These are phyloP conservation scores for Bocquillonia castaneifolia DNA, from an alignment of 441 rosid genomes.

Conservation along the genomic window DNA sequence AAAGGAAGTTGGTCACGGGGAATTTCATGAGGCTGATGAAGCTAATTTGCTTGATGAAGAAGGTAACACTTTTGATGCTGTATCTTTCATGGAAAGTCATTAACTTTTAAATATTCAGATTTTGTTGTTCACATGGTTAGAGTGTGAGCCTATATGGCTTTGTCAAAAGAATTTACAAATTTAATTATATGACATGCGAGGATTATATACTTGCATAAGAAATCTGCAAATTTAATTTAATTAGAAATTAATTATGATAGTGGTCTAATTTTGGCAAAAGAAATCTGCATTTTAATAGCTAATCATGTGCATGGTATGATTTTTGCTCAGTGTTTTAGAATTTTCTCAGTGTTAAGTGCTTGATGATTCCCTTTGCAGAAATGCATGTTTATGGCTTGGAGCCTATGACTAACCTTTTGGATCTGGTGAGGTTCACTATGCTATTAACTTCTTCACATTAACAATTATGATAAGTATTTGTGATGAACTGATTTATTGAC, in stretches of 20 bases:
- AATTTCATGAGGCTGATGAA: constrained; percentile 55
- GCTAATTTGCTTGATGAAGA: constrained; percentile 65
- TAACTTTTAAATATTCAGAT: too few relatives aligned
- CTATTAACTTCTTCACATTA: background rate
- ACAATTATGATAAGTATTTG: background rate
- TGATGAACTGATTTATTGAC: background rate
- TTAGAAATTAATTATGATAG: too few relatives aligned
- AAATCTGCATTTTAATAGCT: background rate
- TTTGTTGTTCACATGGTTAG: background rate
- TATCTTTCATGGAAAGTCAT: background rate
- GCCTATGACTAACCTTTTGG: constrained; percentile 58
- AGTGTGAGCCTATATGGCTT: background rate
- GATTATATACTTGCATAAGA: background rate
- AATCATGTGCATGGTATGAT: background rate
- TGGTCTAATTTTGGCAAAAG: too few relatives aligned
- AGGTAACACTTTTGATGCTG: constrained; percentile 33
- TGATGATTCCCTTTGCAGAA: constrained; percentile 37
- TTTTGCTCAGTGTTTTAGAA: background rate
- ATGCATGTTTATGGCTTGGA: constrained; percentile 61
- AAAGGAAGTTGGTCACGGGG: constrained; percentile 43
- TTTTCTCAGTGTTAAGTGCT: constrained; percentile 11
- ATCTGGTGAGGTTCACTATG: constrained; percentile 44
- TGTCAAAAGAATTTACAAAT: background rate
- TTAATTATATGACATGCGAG: background rate
- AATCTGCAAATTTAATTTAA: too few relatives aligned